Conservation (phyloP, 2,329 filamentous ascomycete species). For the Lasiodiplodia theobromae region DNA sequence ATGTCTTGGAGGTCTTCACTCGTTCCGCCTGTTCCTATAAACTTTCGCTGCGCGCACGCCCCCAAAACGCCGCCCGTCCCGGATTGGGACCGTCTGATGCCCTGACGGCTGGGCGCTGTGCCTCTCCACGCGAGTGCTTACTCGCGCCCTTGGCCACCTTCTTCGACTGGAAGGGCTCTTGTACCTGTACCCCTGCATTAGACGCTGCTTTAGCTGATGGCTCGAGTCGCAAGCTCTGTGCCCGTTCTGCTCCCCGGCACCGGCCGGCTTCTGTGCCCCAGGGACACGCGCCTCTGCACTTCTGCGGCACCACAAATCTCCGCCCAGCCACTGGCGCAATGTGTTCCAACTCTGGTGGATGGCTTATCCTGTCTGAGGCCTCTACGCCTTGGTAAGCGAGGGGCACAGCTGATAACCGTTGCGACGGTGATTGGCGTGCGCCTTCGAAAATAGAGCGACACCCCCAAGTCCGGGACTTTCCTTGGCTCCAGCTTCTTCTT, state of each 20-base stretch:
- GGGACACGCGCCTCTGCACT: conserved; percentile 9
- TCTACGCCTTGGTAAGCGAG: conserved; percentile 24
- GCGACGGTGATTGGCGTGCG: conserved; percentile 22
- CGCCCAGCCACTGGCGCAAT: conserved; percentile 21
- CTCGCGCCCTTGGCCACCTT: conserved; percentile 17
- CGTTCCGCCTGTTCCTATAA: conserved; percentile 8
- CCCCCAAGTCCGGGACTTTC: conserved; percentile 1
- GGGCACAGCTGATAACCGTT: conserved; percentile 28
- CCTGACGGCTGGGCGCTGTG: conserved; percentile 1
- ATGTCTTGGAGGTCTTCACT: conserved; percentile 18
- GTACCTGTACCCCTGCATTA: conserved; percentile 23
- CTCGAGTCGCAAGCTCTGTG: conserved; percentile 19
- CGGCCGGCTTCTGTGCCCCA: conserved; percentile 2
- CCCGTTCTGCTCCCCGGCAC: background rate
- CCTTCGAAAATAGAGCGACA: conserved; percentile 16
- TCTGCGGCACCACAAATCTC: conserved; percentile 27
- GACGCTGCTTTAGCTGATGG: conserved; percentile 17
- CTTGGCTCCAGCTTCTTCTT: conserved; percentile 29
- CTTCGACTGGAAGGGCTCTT: conserved; percentile 14
- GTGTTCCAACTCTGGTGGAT: conserved; percentile 16
- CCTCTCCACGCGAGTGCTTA: conserved; percentile 19
- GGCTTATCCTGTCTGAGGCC: conserved; percentile 20
- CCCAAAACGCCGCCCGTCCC: conserved; percentile 20
- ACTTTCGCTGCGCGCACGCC: conserved; percentile 10
- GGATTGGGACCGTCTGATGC: conserved; percentile 1